Evolutionary conservation across 768 basidiomycete genomes (phyloP).

Genomic region (Sporobolomyces roseus): DNA sequence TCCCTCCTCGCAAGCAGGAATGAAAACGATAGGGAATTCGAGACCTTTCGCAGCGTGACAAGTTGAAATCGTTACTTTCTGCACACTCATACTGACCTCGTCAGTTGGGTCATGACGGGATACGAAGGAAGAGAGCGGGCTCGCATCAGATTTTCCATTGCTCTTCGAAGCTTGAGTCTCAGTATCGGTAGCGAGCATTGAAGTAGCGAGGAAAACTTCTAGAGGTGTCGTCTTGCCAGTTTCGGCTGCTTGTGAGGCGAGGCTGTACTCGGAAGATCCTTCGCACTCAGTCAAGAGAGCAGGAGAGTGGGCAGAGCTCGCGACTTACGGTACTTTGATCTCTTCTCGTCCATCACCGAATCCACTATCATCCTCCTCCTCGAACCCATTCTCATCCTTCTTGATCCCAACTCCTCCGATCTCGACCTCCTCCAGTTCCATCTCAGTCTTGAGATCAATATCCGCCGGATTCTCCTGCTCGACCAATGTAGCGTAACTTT

Average conservation of each 20-base stretch:
- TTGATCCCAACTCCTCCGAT: neutral
- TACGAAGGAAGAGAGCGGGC: neutral
- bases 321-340: too few species aligned
- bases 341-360: too few species aligned
- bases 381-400: conserved; percentile 2
- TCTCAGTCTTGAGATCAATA: neutral
- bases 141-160: conserved; percentile 19
- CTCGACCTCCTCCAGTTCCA: conserved; percentile 35
- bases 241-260: conserved; percentile 11
- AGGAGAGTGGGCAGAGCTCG: too few species aligned
- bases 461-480: conserved; percentile 28
- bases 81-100: neutral
- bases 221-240: conserved; percentile 56
- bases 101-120: neutral
- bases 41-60: conserved; percentile 87
- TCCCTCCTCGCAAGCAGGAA: conserved; percentile 59
- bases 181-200: conserved; percentile 76
- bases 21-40: conserved; percentile 86
- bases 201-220: conserved; percentile 68
- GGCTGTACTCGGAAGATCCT: too few species aligned
- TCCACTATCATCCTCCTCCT: conserved; percentile 6
- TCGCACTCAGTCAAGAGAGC: too few species aligned
- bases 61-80: conserved; percentile 81
- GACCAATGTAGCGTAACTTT: conserved; percentile 34
- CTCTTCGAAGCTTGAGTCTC: conserved; percentile 55